Conservation (phyloP, 345 rosid species). For the Brassica cretica region DNA sequence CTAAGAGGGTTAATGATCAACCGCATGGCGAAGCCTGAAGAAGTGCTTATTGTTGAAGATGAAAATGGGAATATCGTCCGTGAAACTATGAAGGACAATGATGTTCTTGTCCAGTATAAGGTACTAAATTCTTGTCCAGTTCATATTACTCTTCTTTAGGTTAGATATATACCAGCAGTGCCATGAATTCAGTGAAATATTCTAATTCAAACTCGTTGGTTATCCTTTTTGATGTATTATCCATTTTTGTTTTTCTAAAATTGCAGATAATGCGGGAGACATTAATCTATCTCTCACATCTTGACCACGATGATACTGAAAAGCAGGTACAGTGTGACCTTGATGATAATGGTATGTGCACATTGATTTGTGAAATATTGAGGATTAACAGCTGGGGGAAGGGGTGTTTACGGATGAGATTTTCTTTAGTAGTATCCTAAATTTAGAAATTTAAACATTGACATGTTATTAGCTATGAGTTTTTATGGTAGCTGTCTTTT, state of each 20-base stretch:
- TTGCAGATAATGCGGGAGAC: conserved; percentile 98
- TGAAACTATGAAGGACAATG: conserved; percentile 99
- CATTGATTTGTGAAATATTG: conserved; percentile 6
- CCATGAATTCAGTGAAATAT: not conserved
- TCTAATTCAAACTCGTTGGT: conserved; percentile 9
- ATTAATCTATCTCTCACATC: conserved; percentile 86
- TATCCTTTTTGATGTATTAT: not conserved
- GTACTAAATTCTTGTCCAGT: conserved; percentile 40
- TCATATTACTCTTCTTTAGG: conserved; percentile 12
- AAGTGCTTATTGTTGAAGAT: conserved; percentile 98
- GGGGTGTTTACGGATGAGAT: not conserved
- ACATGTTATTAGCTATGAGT: not conserved
- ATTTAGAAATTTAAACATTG: not conserved
- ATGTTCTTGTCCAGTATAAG: conserved; percentile 99
- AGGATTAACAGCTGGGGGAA: not conserved
- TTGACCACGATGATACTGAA: conserved; percentile 98
- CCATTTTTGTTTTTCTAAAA: conserved; percentile 19
- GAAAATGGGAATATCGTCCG: conserved; percentile 99
- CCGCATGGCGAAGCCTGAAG: conserved; percentile 99
- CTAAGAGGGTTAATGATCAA: conserved; percentile 92
- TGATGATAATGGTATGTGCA: conserved; percentile 13
- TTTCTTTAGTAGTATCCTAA: not conserved
- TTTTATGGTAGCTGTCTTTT: not conserved
- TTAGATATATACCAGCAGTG: conserved; percentile 2
- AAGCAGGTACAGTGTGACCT: conserved; percentile 65